Evolutionary conservation across 2,329 filamentous ascomycete species (phyloP), one percentile per base, ranked within the genome.

Genomic region (Lecanicillium sp.): DNA sequence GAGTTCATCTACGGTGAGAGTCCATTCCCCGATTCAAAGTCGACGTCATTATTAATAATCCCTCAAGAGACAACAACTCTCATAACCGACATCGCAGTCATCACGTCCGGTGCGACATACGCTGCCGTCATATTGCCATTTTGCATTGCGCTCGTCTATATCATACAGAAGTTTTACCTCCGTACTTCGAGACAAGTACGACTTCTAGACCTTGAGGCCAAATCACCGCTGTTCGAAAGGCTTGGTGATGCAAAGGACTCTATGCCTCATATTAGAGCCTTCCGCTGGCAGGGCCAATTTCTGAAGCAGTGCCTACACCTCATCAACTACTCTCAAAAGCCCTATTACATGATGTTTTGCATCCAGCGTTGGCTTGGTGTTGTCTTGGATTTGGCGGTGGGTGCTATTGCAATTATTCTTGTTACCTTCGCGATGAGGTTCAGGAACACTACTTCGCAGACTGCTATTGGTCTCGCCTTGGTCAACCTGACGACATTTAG

Each of bases 141-240:
- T 8, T 39, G 24, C 0, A 4, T 52, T 6, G 21, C 51, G 17
- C 45, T 49, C 7, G 40, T 58, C 6, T 58, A 53, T 37, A n/a
- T 51, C 4, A 27, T 59, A 9, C 57, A 59, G 19, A 52, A 52
- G 4, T 52, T 50, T 19, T 54, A 54, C 21, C 64, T 81, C 2
- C 66, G 71, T 5, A 78, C 76, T 1, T 78, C 75, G 0, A 68
- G 76, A 0, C 77, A 79, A 52, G 60, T 81, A 3, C 71, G 75
- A 27, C 66, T 74, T 14, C 57, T 80, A 23, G 77, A 79, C 40
- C 63, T 80, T 1, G 74, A 80, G 53, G 67, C 74, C 1, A 71
- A 71, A 40, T 67, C 75, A 0, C 71, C 69, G 0, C 62, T 79
- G 0, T 72, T 58, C 23, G 62, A 60, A 1, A 62, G 53, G 32